These are phyloP conservation scores for Fraxinus pennsylvanica DNA, from an alignment of 257 asterid species.

Conservation along the genomic window DNA sequence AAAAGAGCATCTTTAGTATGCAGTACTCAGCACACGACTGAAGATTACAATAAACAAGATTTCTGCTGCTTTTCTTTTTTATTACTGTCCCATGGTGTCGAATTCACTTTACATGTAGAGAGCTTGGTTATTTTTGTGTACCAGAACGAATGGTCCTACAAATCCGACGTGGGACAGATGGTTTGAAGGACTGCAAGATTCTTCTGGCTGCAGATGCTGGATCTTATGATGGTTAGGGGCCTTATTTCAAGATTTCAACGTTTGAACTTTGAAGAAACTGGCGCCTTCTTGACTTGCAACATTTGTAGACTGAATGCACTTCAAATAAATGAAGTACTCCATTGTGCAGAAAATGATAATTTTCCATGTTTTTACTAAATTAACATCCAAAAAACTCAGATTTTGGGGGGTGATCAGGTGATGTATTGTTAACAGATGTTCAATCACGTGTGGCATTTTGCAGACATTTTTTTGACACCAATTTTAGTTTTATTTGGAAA, in stretches of 20 bases:
- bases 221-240: slow-evolving; percentile 48
- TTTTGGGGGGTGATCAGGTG: background rate
- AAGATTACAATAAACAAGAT: too few relatives aligned
- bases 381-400: background rate
- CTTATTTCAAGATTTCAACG: slow-evolving; percentile 4
- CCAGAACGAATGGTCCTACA: slow-evolving; percentile 78
- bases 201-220: slow-evolving; percentile 92
- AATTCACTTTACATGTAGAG: background rate
- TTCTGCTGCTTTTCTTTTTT: background rate
- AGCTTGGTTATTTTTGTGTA: slow-evolving; percentile 8
- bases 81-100: background rate
- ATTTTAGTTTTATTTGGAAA: background rate
- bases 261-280: slow-evolving; percentile 14
- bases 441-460: background rate
- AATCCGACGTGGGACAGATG: slow-evolving; percentile 91
- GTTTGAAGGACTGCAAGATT: slow-evolving; percentile 85
- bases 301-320: slow-evolving; percentile 15
- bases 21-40: background rate
- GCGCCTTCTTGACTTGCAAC: slow-evolving; percentile 23
- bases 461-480: background rate
- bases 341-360: slow-evolving; percentile 35
- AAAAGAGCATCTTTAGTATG: background rate
- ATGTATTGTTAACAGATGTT: background rate
- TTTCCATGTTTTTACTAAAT: background rate
- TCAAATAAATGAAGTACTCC: slow-evolving; percentile 13